Conservation (phyloP, 441 rosid genomes). For the Biscutella laevigata region DNA sequence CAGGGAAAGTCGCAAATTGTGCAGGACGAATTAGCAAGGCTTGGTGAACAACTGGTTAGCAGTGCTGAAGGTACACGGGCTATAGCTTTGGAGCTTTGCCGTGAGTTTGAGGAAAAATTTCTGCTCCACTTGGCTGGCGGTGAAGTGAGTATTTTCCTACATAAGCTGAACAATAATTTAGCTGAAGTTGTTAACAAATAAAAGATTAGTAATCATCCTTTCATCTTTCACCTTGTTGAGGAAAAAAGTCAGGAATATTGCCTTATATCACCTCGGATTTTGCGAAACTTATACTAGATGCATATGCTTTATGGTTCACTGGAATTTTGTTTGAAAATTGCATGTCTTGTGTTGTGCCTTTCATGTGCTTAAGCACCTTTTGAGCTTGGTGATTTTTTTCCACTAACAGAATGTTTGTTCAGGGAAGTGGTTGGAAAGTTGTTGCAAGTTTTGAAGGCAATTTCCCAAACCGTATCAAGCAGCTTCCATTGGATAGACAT, state of each 20-base stretch:
- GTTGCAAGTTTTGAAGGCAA: constrained; percentile 65
- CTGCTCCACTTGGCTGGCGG: constrained; percentile 62
- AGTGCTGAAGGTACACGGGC: constrained; percentile 73
- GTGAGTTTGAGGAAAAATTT: constrained; percentile 72
- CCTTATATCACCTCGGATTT: no score
- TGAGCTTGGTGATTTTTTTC: background rate
- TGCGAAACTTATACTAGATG: background rate
- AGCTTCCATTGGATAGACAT: constrained; percentile 57
- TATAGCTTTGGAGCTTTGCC: constrained; percentile 66
- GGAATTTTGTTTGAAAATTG: background rate
- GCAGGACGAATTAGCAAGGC: constrained; percentile 64
- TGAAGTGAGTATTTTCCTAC: constrained; percentile 43
- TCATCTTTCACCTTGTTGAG: background rate
- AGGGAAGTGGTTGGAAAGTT: constrained; percentile 66
- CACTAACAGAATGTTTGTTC: constrained; percentile 23
- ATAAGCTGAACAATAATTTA: no score
- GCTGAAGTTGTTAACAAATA: no score
- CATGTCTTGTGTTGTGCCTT: constrained; percentile 14
- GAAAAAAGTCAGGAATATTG: constrained; percentile 1
- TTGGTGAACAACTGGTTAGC: constrained; percentile 60
- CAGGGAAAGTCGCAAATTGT: constrained; percentile 66
- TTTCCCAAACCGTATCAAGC: constrained; percentile 50
- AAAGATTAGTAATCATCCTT: no score
- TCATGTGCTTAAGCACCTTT: background rate
- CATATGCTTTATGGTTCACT: background rate